Evolutionary conservation across 1,139 yeast genomes (phyloP).

Genomic region (Blastobotrys petasosporus): DNA sequence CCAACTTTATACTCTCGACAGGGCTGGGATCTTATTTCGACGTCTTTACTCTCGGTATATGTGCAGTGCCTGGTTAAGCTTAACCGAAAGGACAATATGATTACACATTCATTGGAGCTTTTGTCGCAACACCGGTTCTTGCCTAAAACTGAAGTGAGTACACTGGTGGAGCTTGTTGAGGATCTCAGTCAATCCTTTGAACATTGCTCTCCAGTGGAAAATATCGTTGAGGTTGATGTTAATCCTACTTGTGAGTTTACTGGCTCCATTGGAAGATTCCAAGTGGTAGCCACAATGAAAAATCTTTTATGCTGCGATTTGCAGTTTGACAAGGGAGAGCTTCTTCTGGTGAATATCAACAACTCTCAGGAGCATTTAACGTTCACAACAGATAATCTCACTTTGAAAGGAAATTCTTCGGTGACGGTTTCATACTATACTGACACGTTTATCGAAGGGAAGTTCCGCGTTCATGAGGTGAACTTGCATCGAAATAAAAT

Average conservation of each 20-base stretch:
- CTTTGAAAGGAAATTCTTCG: slow-evolving; percentile 1
- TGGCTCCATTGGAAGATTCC: slow-evolving; percentile 4
- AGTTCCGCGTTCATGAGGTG: slow-evolving; percentile 24
- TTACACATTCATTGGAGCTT: slow-evolving; percentile 30
- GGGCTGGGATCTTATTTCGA: slow-evolving; percentile 74
- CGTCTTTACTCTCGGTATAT: slow-evolving; percentile 56
- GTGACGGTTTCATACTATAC: slow-evolving; percentile 10
- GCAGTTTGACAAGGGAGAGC: slow-evolving; percentile 16
- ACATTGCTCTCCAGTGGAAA: slow-evolving; percentile 15
- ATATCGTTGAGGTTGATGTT: slow-evolving; percentile 20
- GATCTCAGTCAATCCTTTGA: slow-evolving; percentile 13
- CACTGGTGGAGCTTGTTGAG: slow-evolving; percentile 19
- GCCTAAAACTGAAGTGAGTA: slow-evolving; percentile 15
- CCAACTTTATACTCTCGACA: slow-evolving; percentile 59
- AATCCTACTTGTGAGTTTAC: slow-evolving; percentile 17
- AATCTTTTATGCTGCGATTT: slow-evolving; percentile 11
- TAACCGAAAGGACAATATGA: slow-evolving; percentile 24
- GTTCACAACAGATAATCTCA: background rate
- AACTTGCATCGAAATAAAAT: slow-evolving; percentile 23
- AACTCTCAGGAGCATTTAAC: slow-evolving; percentile 9
- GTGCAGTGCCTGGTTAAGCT: slow-evolving; percentile 60
- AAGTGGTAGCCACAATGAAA: background rate
- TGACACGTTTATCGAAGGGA: slow-evolving; percentile 24
- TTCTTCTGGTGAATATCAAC: slow-evolving; percentile 9
- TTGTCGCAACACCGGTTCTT: slow-evolving; percentile 26